phyloP scores from a whole-genome alignment of 768 basidiomycete species.

The Hypholoma fasciculare region DNA sequence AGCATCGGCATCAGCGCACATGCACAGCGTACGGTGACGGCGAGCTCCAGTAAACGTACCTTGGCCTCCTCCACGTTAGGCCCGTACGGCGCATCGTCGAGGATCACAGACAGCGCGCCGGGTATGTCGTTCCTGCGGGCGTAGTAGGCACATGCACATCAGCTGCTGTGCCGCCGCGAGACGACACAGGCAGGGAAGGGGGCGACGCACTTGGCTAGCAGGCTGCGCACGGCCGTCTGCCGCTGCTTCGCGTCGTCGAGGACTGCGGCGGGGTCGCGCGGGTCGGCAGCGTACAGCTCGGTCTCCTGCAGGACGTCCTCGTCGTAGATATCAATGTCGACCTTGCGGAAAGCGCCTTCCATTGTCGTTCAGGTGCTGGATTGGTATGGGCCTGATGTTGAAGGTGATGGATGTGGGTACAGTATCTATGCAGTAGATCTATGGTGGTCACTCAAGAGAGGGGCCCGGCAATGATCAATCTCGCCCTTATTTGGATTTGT shows the following conservation, averaged over 20 bases:
- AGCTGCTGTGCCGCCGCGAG: neutral
- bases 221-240: constrained; percentile 66
- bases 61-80: constrained; percentile 88
- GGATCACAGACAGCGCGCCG: constrained; percentile 67
- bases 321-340: constrained; percentile 92
- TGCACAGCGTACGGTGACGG: neutral
- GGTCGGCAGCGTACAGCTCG: constrained; percentile 87
- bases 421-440: neutral
- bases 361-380: constrained; percentile 17
- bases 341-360: constrained; percentile 79
- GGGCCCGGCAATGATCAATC: too few relatives aligned
- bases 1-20: neutral
- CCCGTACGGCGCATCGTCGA: constrained; percentile 88
- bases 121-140: constrained; percentile 67
- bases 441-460: neutral
- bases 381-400: neutral
- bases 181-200: too few relatives aligned
- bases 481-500: too few relatives aligned
- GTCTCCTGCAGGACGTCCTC: constrained; percentile 86
- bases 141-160: neutral
- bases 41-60: constrained; percentile 39
- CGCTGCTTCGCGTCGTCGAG: constrained; percentile 77
- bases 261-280: constrained; percentile 72
- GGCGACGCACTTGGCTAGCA: constrained; percentile 71
- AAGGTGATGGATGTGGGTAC: neutral